phyloP scores from a whole-genome alignment of 1,284 basidiomycete species.

The Apiotrichum akiyoshidainum region DNA sequence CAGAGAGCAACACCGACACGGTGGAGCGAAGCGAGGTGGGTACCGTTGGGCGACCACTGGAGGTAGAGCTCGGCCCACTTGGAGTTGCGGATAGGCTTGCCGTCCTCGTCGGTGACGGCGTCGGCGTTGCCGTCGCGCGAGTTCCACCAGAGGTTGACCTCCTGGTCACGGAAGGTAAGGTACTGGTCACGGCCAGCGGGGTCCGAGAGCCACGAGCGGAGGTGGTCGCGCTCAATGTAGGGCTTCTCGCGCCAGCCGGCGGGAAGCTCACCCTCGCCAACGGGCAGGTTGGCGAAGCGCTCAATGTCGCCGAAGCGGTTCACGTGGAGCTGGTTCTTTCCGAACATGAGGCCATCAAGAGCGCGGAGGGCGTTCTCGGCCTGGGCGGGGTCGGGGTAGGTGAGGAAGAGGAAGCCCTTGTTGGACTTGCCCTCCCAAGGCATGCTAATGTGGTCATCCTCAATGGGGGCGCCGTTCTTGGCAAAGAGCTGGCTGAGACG shows the following conservation, averaged over 20 bases:
- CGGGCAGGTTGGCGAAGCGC: conserved; percentile 72
- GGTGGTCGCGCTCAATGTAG: conserved; percentile 86
- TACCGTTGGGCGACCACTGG: conserved; percentile 95
- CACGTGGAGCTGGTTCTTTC: conserved; percentile 84
- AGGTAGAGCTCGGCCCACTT: conserved; percentile 98
- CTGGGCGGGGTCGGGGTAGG: conserved; percentile 76
- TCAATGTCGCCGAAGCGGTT: conserved; percentile 94
- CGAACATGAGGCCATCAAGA: conserved; percentile 83
- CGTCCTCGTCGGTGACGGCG: conserved; percentile 56
- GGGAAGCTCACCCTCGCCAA: conserved; percentile 69
- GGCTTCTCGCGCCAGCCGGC: conserved; percentile 63
- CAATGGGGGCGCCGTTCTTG: conserved; percentile 72
- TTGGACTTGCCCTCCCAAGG: conserved; percentile 78
- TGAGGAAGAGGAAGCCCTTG: conserved; percentile 88
- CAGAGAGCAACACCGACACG: conserved; percentile 93
- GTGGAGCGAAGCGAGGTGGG: conserved; percentile 89
- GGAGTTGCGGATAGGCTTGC: conserved; percentile 55
- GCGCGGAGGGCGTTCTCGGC: conserved; percentile 74
- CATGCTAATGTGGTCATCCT: conserved; percentile 70
- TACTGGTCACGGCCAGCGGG: conserved; percentile 91
- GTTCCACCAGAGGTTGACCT: conserved; percentile 91
- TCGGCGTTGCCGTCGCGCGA: conserved; percentile 85
- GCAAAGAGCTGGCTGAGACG: conserved; percentile 80
- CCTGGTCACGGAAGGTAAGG: conserved; percentile 87
- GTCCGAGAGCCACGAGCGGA: conserved; percentile 92